phyloP scores from a whole-genome alignment of 2,329 filamentous ascomycete species.

The Arthrinium puccinioides region DNA sequence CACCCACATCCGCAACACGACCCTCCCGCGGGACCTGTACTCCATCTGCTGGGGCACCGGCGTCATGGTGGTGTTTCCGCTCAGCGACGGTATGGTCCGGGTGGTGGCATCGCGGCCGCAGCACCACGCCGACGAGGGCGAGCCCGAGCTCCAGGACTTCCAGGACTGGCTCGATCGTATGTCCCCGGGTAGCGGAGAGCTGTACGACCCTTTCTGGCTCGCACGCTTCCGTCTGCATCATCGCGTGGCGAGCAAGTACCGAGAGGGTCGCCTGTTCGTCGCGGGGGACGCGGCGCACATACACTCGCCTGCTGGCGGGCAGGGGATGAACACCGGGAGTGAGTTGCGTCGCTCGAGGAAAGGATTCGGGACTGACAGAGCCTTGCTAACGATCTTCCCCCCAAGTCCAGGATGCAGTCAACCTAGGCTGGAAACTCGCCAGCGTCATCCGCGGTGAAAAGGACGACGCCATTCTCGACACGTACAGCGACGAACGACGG shows the following conservation, averaged over 20 bases:
- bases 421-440: constrained; percentile 48
- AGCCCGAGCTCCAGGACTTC: constrained; percentile 22
- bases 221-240: constrained; percentile 38
- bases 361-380: not conserved
- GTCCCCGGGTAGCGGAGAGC: constrained; percentile 17
- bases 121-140: constrained; percentile 9
- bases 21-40: constrained; percentile 11
- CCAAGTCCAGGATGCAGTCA: constrained; percentile 40
- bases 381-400: not conserved
- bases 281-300: constrained; percentile 52
- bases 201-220: constrained; percentile 30
- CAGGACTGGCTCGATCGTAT: constrained; percentile 19
- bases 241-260: constrained; percentile 27
- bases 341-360: not conserved
- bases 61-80: constrained; percentile 25
- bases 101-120: constrained; percentile 17
- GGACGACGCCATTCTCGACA: constrained; percentile 33
- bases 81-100: constrained; percentile 17
- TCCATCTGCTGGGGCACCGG: constrained; percentile 23
- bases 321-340: constrained; percentile 49
- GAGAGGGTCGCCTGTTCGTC: constrained; percentile 41
- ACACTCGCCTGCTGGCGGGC: constrained; percentile 46
- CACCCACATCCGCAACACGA: constrained; percentile 19
- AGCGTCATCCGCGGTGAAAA: constrained; percentile 26
- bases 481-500: constrained; percentile 39